Evolutionary conservation across 1,284 basidiomycete genomes (phyloP), one percentile per base, ranked within the genome.

Genomic region (Agaricales sp.): DNA sequence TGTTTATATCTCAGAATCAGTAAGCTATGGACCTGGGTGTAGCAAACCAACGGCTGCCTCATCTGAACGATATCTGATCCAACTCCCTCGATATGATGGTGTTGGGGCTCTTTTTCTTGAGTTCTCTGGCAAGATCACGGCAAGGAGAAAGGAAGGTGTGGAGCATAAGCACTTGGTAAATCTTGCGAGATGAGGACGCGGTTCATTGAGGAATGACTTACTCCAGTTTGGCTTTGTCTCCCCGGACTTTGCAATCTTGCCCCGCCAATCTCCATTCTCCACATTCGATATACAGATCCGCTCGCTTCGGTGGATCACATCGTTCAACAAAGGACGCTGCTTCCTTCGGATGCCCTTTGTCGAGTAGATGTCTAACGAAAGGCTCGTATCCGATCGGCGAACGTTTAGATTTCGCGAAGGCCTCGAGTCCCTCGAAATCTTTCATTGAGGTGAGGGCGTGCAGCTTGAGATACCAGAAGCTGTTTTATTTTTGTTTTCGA

Each of bases 321-420:
- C 82, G 79, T 1, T 80, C 66, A 14, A 96, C 87, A 61, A 84
- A 96, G 2, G 67, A 54, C 0, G 78, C 68, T 1, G 90, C 93
- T 59, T 94, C 83, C 52, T 79, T 83, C 3, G 70, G 58, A 58
- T 89, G 76, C 0, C 84, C 87, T 48, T 80, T 79, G 46, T 79
- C 71, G 18, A 89, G 74, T 25, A 92, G 71, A 62, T 91, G 81
- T 46, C 78, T 81, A 16, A 96, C 93, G 62, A 95, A 96, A 0
- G 88, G 80, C 62, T 95, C 92, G 60, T 94, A 98, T 2, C 96
- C 95, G 53, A 98, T 96, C 1, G 96, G 94, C 62, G 87, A 92
- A 57, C 90, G 81, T 63, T 83, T 92, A 43, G 82, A 84, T 57
- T 82, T 86, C 0, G 91, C 79, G 61, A 96, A 94, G 0, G 73